Base-by-base conservation (phyloP, 148 eudicot genomes). In the Silene latifolia region DNA sequence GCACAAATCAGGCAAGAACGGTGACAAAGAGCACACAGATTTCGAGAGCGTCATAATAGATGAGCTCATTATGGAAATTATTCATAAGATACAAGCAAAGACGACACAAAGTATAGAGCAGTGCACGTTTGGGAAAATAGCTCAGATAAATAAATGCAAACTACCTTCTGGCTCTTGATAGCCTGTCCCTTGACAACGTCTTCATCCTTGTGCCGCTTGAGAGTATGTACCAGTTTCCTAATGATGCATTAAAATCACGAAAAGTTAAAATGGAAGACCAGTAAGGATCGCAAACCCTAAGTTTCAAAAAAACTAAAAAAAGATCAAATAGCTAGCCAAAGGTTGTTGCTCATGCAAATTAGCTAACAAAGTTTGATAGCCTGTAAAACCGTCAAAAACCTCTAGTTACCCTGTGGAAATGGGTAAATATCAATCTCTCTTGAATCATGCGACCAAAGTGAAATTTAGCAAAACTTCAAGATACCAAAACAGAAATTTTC, bases 161-260 rank as follows among this genome's bases (percentile, higher is more conserved):
- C 18, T 86, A 92, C 98, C 98, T 87, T 91, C 78, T 95, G 98
- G 78, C 81, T 90, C 87, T 89, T 95, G 68, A 92, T 89, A 65
- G 97, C 97, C 79, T 90, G 90, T 67, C 98, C 97, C 86, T 91
- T 91, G 17, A 85, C 80, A 80, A 88, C 53, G 83, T 94, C 98
- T 77, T 91, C 96, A 80, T 94, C 97, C 79, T 88, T 87, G 74
- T 89, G 83, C 39, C 76, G 85, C 86, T 83, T 90, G 63, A 95
- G 80, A 79, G 88, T 90, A 77, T 82, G 86, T 74, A 86, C 76
- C 73, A 91, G 75, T 77, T 84, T 89, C 83, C 98, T 94, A 74
- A 42, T 64, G 11, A 69, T 14, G 64, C 62, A 77, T 18, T 17
- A 24, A 78, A 27, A 27, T 21, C 7, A 70, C 7, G 24, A 66